Evolutionary conservation across 2,329 filamentous ascomycete species (phyloP).

Genomic region (Colletotrichum sp.): DNA sequence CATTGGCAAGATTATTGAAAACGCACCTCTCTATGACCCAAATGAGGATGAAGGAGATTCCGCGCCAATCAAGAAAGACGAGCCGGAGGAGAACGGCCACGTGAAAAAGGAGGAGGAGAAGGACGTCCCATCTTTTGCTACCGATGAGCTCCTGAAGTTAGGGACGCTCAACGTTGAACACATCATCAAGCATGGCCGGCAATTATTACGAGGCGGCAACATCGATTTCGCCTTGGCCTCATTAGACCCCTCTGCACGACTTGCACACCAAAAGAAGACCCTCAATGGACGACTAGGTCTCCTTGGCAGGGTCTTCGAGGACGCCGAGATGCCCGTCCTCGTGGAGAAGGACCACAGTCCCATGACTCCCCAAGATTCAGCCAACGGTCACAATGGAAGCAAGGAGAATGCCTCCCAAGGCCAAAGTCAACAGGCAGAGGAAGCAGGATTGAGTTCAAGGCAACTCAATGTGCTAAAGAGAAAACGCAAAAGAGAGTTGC

Average conservation of each 20-base stretch:
- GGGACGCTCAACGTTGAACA: constrained; percentile 77
- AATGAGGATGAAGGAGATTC: constrained; percentile 71
- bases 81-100: constrained; percentile 42
- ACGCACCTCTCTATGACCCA: constrained; percentile 87
- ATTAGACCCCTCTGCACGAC: constrained; percentile 79
- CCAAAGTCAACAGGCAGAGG: constrained; percentile 57
- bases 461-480: constrained; percentile 95
- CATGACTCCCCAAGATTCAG: constrained; percentile 49
- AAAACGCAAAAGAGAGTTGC: constrained; percentile 88
- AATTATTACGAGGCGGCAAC: constrained; percentile 82
- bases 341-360: constrained; percentile 52
- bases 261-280: constrained; percentile 90
- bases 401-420: constrained; percentile 40
- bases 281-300: constrained; percentile 83
- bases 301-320: constrained; percentile 82
- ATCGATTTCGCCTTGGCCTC: constrained; percentile 85
- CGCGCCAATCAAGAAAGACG: constrained; percentile 48
- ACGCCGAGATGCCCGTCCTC: constrained; percentile 73
- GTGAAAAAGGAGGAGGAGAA: constrained; percentile 69
- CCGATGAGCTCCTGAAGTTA: constrained; percentile 72
- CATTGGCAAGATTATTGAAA: constrained; percentile 89
- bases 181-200: constrained; percentile 83
- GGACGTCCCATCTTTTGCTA: constrained; percentile 42
- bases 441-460: constrained; percentile 81
- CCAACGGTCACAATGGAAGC: constrained; percentile 35